Base-by-base conservation (phyloP, 2,329 filamentous ascomycete species). In the Cladosporium halotolerans region DNA sequence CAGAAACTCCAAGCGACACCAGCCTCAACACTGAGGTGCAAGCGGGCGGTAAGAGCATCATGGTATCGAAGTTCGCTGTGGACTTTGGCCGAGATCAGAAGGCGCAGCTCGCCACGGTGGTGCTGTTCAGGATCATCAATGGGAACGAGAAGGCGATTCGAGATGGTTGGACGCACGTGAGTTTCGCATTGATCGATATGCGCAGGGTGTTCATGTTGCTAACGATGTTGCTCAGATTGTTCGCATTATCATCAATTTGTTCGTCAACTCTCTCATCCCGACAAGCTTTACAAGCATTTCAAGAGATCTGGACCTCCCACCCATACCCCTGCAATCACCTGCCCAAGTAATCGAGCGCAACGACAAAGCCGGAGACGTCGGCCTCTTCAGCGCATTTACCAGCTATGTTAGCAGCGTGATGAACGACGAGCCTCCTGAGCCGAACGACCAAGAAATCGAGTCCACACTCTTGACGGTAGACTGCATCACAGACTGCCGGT, bases 341-440 rank as follows among this genome's bases (percentile, higher is more conserved):
- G 93, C 89, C 9, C 91, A 96, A 66, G 82, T 97, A 45, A 91
- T 99, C 59, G 93, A 97, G 67, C 84, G 92, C 53, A 90, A 85
- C 53, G 79, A 87, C 40, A 87, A 39, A 89, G 77, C 84, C 33
- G 82, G 78, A 54, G 93, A 99, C 28, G 84, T 84, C 2, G 90
- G 93, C 5, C 81, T 99, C 46, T 90, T 99, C 68, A 96, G 91
- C 3, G 90, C 92, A 1, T 89, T 99, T 63, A 95, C 92, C 0
- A 95, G 88, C 4, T 99, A 97, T 65, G 90, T 99, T 32, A 95
- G 91, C n/a, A 97, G 92, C 69, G 97, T 99, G 68, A 93, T 95
- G 40, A 95, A 93, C 9, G 93, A 97, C 69, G 93, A 99, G 66
- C 93, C 93, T 10, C 93, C 93, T 0, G 93, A 99, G 72, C 93